Base-by-base conservation (phyloP, 345 rosid genomes). In the Acer saccharum region DNA sequence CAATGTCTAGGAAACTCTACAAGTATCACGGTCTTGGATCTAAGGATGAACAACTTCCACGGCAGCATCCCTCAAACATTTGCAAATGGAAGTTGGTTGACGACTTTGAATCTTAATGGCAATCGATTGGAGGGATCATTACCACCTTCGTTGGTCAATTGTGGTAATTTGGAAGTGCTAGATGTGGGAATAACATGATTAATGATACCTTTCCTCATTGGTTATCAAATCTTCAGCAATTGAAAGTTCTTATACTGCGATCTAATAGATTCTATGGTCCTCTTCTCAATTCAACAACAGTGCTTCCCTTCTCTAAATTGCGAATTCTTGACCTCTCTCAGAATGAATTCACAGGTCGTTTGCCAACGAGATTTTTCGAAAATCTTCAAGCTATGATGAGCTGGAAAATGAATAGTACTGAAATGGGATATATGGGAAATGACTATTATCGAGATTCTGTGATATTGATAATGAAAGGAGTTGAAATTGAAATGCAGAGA, bases 11-110 rank as follows among this genome's bases (percentile, higher is more conserved):
- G n/a, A 17, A 54, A 48, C 18, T 35, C 3, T 2, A 25, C 7
- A 32, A 2, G 1, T 11, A 13, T 72, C 6, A 10, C 3, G 0
- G 41, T 10, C 12, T 32, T 72, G 39, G 35, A 72, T 10, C 39
- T 72, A 1, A 29, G 23, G 13, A 65, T 8, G 23, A 78, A 78
- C 44, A 20, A 67, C 1, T 73, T 78, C 6, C 2, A 43, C 66
- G 77, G 81, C 1, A 18, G 6, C 13, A 67, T 73, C 50, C 73
- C 73, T 25, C 17, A 41, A 43, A 25, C 12, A 6, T 75, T 75
- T 32, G 6, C 68, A 7, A 23, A 2, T 2, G 23, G 10, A 1
- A 14, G 71, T 65, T 4, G 1, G 14, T 11, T 65, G 21, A 11
- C 1, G 10, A 25, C 54, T 0, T 4, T 74, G 7, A 62, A 65